A percentile compares a stretch with the other conserved stretches of the same genome.
Evolutionary conservation across 1,139 yeast genomes (phyloP).

Genomic region (Saccharomyces hybrid): DNA sequence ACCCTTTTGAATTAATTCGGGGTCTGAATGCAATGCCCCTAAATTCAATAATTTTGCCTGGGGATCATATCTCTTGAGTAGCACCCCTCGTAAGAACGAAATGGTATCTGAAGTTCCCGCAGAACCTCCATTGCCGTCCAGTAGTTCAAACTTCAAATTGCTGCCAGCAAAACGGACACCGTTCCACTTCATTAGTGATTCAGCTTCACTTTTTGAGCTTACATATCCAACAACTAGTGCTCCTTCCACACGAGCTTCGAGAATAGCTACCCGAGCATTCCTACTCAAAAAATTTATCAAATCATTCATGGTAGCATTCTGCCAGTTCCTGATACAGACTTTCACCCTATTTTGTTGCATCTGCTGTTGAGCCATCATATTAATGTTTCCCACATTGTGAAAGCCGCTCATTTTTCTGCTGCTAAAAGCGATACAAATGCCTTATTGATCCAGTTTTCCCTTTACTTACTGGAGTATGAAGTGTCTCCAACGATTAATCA

Average conservation of each 20-base stretch:
- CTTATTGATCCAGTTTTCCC: neutral
- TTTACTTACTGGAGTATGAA: neutral
- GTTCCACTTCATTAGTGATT: constrained; percentile 50
- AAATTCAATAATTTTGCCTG: constrained; percentile 62
- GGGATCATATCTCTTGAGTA: constrained; percentile 60
- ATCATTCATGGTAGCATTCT: constrained; percentile 65
- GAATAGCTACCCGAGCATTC: constrained; percentile 52
- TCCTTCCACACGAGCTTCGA: constrained; percentile 42
- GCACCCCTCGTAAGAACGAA: constrained; percentile 52
- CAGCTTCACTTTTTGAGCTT: constrained; percentile 47
- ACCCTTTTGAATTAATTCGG: constrained; percentile 52
- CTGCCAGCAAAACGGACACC: constrained; percentile 83
- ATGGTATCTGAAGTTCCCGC: constrained; percentile 42
- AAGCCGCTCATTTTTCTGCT: constrained; percentile 24
- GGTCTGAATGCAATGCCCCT: constrained; percentile 61
- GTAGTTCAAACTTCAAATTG: constrained; percentile 46
- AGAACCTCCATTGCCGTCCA: constrained; percentile 23
- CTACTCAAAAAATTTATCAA: constrained; percentile 61
- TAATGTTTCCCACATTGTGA: constrained; percentile 25
- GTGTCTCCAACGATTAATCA: neutral
- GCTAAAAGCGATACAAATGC: neutral
- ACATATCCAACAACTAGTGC: constrained; percentile 52
- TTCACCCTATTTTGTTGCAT: constrained; percentile 22
- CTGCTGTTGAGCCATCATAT: constrained; percentile 25
- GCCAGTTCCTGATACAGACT: constrained; percentile 62